Conservation (phyloP, 495 filamentous ascomycete genomes). For the Bathelium albidoporum region DNA sequence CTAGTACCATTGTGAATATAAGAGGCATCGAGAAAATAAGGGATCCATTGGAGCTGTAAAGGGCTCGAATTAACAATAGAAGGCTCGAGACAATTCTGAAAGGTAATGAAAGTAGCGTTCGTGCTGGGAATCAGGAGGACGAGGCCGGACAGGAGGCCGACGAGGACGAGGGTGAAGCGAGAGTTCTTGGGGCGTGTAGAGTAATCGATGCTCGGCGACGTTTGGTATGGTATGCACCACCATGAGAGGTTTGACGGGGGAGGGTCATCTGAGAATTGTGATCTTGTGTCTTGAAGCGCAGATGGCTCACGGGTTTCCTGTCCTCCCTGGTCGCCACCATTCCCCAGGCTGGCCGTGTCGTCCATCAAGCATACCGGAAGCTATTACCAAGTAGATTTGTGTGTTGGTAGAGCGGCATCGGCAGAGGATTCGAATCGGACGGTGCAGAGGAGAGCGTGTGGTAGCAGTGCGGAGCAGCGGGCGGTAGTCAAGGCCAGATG, state of each 20-base stretch:
- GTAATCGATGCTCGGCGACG: too few species aligned
- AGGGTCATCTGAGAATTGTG: background rate
- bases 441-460: background rate
- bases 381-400: background rate
- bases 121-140: background rate
- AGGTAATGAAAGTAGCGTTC: conserved; percentile 54
- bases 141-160: background rate
- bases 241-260: too few species aligned
- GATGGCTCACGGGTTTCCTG: background rate
- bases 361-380: conserved; percentile 3
- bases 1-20: conserved; percentile 54
- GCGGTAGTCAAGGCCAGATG: background rate
- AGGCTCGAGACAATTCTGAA: conserved; percentile 71
- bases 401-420: background rate
- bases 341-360: background rate
- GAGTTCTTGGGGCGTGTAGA: too few species aligned
- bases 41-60: conserved; percentile 67
- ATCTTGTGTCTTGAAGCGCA: background rate
- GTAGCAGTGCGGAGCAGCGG: background rate
- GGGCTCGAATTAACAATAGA: conserved; percentile 44
- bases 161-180: background rate
- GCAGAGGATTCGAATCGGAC: background rate
- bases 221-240: too few species aligned
- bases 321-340: background rate
- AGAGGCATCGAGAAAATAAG: conserved; percentile 56